Percentiles rank a stretch among this genome's conserved stretches.
Evolutionary conservation across 768 basidiomycete species (phyloP).

Genomic region (Mycena capillaripes): DNA sequence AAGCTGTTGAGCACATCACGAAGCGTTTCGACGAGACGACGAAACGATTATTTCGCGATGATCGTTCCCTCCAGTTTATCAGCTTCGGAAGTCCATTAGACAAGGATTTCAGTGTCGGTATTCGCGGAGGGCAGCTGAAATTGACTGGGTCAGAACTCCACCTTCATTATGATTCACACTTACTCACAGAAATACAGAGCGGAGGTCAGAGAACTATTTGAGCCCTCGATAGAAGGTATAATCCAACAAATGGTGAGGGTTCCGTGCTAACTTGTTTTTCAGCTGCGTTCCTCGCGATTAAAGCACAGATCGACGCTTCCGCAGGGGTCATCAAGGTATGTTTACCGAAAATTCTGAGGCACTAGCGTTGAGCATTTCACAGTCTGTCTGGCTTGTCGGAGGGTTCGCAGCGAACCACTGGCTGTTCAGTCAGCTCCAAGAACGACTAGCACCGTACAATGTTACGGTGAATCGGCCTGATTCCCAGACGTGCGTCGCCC

Average conservation of each 20-base stretch:
- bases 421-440: slow-evolving; percentile 83
- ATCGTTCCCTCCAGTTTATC: slow-evolving; percentile 77
- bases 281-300: slow-evolving; percentile 80
- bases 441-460: slow-evolving; percentile 67
- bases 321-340: slow-evolving; percentile 75
- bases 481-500: slow-evolving; percentile 77
- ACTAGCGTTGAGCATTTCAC: slow-evolving; percentile 18
- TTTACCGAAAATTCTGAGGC: neutral
- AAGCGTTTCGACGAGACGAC: slow-evolving; percentile 88
- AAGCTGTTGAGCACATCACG: slow-evolving; percentile 84
- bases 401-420: slow-evolving; percentile 89
- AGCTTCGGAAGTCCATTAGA: slow-evolving; percentile 85
- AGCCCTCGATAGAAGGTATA: slow-evolving; percentile 78
- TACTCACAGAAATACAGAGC: slow-evolving; percentile 39
- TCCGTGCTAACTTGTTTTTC: slow-evolving; percentile 2
- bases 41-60: slow-evolving; percentile 82
- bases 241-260: neutral
- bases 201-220: slow-evolving; percentile 80
- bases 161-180: neutral
- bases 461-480: slow-evolving; percentile 83
- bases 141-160: slow-evolving; percentile 66
- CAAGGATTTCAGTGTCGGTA: slow-evolving; percentile 78
- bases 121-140: slow-evolving; percentile 79
- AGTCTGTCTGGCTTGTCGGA: slow-evolving; percentile 89
- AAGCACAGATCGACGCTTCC: slow-evolving; percentile 77